Conservation (phyloP, 805 yeast species). For the Metschnikowia arizonensis region DNA sequence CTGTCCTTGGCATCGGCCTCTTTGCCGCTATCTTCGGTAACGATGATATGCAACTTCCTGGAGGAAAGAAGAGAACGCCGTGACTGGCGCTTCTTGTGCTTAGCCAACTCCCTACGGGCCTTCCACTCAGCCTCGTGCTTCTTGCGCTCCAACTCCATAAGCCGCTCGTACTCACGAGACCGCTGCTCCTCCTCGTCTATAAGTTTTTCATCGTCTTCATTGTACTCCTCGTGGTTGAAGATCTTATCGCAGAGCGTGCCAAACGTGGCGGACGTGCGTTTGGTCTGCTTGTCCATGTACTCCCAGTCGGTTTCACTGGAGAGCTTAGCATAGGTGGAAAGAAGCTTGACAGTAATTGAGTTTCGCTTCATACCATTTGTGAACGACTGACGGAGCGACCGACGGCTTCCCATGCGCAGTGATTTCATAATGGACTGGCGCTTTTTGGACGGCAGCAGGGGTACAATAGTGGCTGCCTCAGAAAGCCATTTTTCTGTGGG, state of each 20-base stretch:
- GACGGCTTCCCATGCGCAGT: slow-evolving; percentile 31
- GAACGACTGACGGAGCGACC: slow-evolving; percentile 38
- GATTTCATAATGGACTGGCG: slow-evolving; percentile 22
- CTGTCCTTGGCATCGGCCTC: slow-evolving; percentile 3
- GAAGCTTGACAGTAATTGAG: slow-evolving; percentile 65
- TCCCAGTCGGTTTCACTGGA: slow-evolving; percentile 65
- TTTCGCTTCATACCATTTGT: slow-evolving; percentile 54
- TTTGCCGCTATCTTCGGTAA: slow-evolving; percentile 29
- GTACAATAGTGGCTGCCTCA: slow-evolving; percentile 8
- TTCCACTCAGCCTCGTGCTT: slow-evolving; percentile 51
- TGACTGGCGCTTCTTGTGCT: slow-evolving; percentile 40
- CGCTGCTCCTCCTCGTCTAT: slow-evolving; percentile 41
- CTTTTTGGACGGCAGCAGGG: slow-evolving; percentile 12
- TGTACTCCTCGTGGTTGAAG: slow-evolving; percentile 59
- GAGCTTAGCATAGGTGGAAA: slow-evolving; percentile 69
- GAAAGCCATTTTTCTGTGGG: not conserved
- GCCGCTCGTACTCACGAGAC: slow-evolving; percentile 44
- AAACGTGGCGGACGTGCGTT: slow-evolving; percentile 72
- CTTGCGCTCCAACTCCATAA: slow-evolving; percentile 43
- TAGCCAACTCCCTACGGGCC: slow-evolving; percentile 46
- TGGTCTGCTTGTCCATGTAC: slow-evolving; percentile 66
- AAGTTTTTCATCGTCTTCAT: slow-evolving; percentile 46
- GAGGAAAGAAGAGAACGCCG: slow-evolving; percentile 38
- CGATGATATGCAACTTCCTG: slow-evolving; percentile 33
- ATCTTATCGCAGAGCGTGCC: slow-evolving; percentile 74